Conservation (phyloP, 148 eudicot species). For the Drosera capensis region DNA sequence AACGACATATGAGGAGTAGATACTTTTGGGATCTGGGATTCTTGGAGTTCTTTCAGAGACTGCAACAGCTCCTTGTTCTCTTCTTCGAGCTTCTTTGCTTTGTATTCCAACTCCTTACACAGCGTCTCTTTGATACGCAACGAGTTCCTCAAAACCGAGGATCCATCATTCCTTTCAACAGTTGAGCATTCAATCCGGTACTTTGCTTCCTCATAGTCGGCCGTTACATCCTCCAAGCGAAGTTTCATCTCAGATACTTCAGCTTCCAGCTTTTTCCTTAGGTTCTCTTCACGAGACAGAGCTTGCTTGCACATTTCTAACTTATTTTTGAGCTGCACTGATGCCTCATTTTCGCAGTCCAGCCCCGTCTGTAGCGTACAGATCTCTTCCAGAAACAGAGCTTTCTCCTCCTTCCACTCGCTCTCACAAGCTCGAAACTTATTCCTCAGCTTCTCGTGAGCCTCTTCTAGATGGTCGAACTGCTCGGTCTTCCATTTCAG, state of each 20-base stretch:
- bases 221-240: constrained; percentile 19
- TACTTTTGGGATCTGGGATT: constrained; percentile 58
- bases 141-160: constrained; percentile 37
- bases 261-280: constrained; percentile 39
- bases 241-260: constrained; percentile 40
- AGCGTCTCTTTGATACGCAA: constrained; percentile 44
- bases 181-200: constrained; percentile 20
- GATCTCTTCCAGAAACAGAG: constrained; percentile 41
- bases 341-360: constrained; percentile 27
- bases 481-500: constrained; percentile 82
- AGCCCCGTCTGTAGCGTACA: constrained; percentile 29
- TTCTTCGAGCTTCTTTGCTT: constrained; percentile 35
- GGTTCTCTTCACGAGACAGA: constrained; percentile 49
- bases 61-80: constrained; percentile 44
- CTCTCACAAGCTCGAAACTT: constrained; percentile 21
- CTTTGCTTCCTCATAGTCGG: constrained; percentile 31
- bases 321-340: constrained; percentile 31
- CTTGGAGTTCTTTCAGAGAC: constrained; percentile 63
- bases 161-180: constrained; percentile 24
- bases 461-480: constrained; percentile 62
- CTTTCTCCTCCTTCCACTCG: constrained; percentile 70
- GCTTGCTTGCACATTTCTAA: constrained; percentile 52
- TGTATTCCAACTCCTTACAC: constrained; percentile 48
- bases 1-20: constrained; percentile 34
- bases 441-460: constrained; percentile 49